Conservation (phyloP, 2,329 filamentous ascomycete genomes). For the Ascochyta viciae-villosae region DNA sequence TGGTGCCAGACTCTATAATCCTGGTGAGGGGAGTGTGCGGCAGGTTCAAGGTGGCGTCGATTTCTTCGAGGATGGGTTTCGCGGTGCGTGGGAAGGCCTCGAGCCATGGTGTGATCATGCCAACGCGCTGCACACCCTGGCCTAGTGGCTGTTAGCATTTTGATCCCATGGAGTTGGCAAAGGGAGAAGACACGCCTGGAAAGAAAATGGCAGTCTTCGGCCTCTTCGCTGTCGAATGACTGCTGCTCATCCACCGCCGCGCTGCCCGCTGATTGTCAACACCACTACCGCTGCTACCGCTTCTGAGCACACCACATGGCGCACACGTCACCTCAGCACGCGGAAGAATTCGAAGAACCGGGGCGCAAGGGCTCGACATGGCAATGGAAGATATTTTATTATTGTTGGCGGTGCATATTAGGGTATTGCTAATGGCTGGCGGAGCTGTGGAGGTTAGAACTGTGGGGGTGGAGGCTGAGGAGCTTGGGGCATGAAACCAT, state of each 20-base stretch:
- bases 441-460: constrained; percentile 11
- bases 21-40: constrained; percentile 66
- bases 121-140: constrained; percentile 87
- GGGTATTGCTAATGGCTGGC: not conserved
- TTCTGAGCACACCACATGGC: constrained; percentile 1
- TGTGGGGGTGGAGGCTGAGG: constrained; percentile 17
- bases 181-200: constrained; percentile 35
- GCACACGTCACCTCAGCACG: constrained; percentile 7
- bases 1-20: constrained; percentile 81
- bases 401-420: constrained; percentile 13
- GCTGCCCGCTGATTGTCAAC: not conserved
- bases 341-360: constrained; percentile 11
- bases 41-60: constrained; percentile 77
- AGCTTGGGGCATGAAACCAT: constrained; percentile 12
- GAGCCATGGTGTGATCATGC: constrained; percentile 87
- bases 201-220: constrained; percentile 51
- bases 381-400: constrained; percentile 1
- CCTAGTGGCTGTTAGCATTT: constrained; percentile 58
- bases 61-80: constrained; percentile 79
- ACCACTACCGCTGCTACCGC: not conserved
- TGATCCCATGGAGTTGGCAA: not conserved
- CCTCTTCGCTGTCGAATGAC: constrained; percentile 27
- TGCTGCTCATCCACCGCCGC: constrained; percentile 42
- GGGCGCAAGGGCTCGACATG: constrained; percentile 6
- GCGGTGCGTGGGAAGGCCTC: constrained; percentile 83